A percentile compares a stretch with the other conserved stretches of the same genome.
Conservation (phyloP, 208 protist species). For the Crithidia thermophila region DNA sequence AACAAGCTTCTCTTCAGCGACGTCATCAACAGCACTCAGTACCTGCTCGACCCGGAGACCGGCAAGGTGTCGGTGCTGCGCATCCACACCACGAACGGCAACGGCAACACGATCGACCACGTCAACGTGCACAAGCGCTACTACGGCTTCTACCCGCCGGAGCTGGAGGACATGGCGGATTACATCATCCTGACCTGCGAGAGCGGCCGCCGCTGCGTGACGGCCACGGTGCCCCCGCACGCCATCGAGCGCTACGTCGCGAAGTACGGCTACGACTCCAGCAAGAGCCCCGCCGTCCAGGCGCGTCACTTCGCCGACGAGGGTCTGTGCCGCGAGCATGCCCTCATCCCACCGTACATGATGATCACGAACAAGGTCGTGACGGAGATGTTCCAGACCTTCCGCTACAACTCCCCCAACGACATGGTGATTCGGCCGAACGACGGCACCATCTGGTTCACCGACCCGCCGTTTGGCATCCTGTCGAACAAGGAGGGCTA, state of each 20-base stretch:
- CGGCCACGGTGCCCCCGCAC: slow-evolving; percentile 29
- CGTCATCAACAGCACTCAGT: slow-evolving; percentile 31
- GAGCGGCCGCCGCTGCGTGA: slow-evolving; percentile 26
- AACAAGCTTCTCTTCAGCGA: slow-evolving; percentile 37
- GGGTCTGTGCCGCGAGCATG: slow-evolving; percentile 7
- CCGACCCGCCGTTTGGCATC: slow-evolving; percentile 34
- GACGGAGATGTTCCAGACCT: slow-evolving; percentile 25
- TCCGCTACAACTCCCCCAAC: slow-evolving; percentile 38
- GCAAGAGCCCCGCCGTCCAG: slow-evolving; percentile 7
- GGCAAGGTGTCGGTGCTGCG: slow-evolving; percentile 16
- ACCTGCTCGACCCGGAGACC: slow-evolving; percentile 32
- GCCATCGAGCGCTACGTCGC: slow-evolving; percentile 28
- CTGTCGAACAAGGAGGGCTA: slow-evolving; percentile 30
- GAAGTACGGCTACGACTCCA: slow-evolving; percentile 23
- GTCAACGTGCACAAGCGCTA: slow-evolving; percentile 28
- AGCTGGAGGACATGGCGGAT: slow-evolving; percentile 26
- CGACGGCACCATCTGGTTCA: slow-evolving; percentile 41
- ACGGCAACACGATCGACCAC: slow-evolving; percentile 32
- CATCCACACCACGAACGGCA: slow-evolving; percentile 24
- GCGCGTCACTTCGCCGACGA: slow-evolving; percentile 1
- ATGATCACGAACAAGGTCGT: slow-evolving; percentile 34
- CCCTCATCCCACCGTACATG: slow-evolving; percentile 27
- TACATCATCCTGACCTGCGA: slow-evolving; percentile 34
- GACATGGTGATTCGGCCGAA: slow-evolving; percentile 34
- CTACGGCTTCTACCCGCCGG: slow-evolving; percentile 33